Evolutionary conservation across 129 eudicot genomes (phyloP).

Genomic region (Scalesia atractyloides): DNA sequence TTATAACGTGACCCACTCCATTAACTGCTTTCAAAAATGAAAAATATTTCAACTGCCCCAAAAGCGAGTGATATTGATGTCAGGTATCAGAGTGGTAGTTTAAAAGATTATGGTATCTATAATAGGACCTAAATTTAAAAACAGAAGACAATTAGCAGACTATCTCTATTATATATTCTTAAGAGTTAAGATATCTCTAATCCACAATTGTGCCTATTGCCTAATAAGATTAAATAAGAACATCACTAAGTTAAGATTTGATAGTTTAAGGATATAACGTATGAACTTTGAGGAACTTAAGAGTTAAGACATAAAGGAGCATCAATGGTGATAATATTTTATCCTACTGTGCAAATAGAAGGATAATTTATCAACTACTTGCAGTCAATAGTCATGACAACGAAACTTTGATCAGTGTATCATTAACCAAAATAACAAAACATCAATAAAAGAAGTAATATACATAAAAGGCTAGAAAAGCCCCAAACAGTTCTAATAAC

Average conservation of each 20-base stretch:
- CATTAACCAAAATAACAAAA: background rate
- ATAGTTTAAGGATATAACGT: too few relatives aligned
- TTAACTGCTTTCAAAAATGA: background rate
- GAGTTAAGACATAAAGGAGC: too few relatives aligned
- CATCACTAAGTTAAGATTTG: background rate
- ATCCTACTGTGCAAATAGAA: too few relatives aligned
- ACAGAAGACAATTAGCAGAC: background rate
- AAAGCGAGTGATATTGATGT: background rate
- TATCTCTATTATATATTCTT: background rate
- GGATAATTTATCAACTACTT: too few relatives aligned
- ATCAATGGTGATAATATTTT: too few relatives aligned
- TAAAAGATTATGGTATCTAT: background rate
- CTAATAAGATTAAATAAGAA: background rate
- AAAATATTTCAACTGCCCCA: background rate
- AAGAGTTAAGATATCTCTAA: background rate
- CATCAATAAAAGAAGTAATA: background rate
- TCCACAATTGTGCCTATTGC: background rate
- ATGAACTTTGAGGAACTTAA: too few relatives aligned
- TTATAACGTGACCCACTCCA: background rate
- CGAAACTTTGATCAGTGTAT: background rate
- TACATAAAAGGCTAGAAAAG: background rate
- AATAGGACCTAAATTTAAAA: background rate
- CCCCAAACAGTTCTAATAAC: background rate
- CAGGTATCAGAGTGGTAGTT: background rate
- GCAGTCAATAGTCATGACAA: background rate